Conservation (phyloP, 495 filamentous ascomycete species). For the Hypoxylon fragiforme region DNA sequence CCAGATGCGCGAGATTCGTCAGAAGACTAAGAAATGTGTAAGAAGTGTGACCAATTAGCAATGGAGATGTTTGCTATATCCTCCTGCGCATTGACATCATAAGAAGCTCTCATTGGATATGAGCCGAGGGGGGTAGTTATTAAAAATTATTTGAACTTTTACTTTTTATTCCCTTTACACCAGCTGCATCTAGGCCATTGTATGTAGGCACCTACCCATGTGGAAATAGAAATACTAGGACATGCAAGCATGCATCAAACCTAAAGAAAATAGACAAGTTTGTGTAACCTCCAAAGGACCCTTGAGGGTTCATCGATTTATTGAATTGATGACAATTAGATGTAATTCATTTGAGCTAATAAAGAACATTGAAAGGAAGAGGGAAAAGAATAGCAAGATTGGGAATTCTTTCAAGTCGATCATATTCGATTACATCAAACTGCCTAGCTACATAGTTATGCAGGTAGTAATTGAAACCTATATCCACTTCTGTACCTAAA, state of each 20-base stretch:
- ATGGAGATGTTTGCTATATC: neutral
- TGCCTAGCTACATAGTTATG: no score
- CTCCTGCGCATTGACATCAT: constrained; percentile 29
- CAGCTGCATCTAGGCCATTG: no score
- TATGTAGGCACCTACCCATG: no score
- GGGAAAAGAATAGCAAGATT: neutral
- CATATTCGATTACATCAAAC: neutral
- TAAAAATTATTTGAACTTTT: no score
- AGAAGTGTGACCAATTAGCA: constrained; percentile 6
- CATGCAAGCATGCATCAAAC: no score
- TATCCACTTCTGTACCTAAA: neutral
- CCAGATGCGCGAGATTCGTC: constrained; percentile 12
- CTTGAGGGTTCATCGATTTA: constrained; percentile 21
- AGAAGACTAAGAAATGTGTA: constrained; percentile 1
- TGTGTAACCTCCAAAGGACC: constrained; percentile 18
- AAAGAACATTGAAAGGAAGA: neutral
- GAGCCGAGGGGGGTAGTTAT: constrained; percentile 1
- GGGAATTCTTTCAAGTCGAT: neutral
- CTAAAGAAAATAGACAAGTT: constrained; percentile 20
- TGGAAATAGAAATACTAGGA: no score
- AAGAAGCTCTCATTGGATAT: neutral
- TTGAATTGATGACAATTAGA: no score
- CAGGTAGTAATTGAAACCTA: neutral
- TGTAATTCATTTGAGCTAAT: no score
- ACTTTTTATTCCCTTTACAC: no score